A percentile compares a stretch with the other conserved stretches of the same genome.
phyloP scores from a whole-genome alignment of 345 rosid species.

The Odontarrhena argentea region DNA sequence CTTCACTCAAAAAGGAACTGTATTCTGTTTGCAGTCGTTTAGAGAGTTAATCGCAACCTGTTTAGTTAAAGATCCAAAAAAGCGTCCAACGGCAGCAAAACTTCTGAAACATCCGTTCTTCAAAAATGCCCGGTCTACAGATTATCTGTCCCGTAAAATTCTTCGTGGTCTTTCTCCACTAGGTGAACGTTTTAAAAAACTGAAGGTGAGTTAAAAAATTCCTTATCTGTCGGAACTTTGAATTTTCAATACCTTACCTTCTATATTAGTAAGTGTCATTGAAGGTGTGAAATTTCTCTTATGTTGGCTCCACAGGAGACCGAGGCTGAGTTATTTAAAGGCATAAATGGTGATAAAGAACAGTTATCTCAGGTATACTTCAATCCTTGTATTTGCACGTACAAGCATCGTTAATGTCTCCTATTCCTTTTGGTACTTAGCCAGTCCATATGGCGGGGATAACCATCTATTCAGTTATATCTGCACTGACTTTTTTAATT shows the following conservation, averaged over 20 bases:
- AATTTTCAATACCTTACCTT: constrained; percentile 7
- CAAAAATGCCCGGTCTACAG: constrained; percentile 67
- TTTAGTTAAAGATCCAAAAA: constrained; percentile 92
- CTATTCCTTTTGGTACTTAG: background rate
- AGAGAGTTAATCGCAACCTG: constrained; percentile 82
- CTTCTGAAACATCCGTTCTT: constrained; percentile 80
- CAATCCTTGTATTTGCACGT: background rate
- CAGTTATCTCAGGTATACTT: constrained; percentile 69
- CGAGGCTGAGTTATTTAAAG: constrained; percentile 46
- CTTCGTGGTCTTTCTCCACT: constrained; percentile 69
- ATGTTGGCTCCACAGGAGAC: constrained; percentile 29
- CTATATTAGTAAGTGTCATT: background rate
- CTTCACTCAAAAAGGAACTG: constrained; percentile 15
- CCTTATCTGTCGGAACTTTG: constrained; percentile 8
- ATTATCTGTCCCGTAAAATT: constrained; percentile 59
- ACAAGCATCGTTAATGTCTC: background rate
- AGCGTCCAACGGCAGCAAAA: constrained; percentile 77
- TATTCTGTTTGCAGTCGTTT: constrained; percentile 57
- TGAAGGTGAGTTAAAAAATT: constrained; percentile 53
- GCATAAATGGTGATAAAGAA: constrained; percentile 71
- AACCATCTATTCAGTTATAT: background rate
- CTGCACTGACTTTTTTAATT: background rate
- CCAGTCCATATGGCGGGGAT: too few species aligned
- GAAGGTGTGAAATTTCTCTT: background rate
- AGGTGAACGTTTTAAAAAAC: constrained; percentile 71